These are phyloP conservation scores for Fusarium sarcochroum DNA, from an alignment of 2,329 filamentous ascomycete genomes.

Conservation along the genomic window DNA sequence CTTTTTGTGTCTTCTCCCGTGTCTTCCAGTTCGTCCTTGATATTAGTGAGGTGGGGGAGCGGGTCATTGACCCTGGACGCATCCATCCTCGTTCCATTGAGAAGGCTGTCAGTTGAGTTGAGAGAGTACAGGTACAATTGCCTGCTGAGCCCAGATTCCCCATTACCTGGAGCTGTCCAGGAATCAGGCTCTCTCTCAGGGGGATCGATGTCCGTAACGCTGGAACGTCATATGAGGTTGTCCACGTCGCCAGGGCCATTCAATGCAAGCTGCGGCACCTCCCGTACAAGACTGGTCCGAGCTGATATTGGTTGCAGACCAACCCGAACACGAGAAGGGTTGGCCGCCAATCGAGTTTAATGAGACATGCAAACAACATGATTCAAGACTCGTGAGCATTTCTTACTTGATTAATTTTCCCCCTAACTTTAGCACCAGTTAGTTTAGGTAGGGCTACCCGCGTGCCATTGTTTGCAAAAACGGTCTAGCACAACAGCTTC, in stretches of 20 bases:
- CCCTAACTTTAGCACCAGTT: conserved; percentile 2
- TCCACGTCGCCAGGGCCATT: conserved; percentile 1
- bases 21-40: conserved; percentile 23
- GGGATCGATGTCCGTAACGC: conserved; percentile 1
- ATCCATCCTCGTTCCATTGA: conserved; percentile 6
- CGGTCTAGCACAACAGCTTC: conserved; percentile 20
- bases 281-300: conserved; percentile 30
- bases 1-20: conserved; percentile 27
- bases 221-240: conserved; percentile 24
- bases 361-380: conserved; percentile 33
- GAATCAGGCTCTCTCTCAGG: not conserved
- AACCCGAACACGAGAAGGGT: conserved; percentile 41
- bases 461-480: conserved; percentile 18
- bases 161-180: not conserved
- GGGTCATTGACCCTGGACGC: conserved; percentile 21
- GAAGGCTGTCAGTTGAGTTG: too few relatives aligned
- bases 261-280: conserved; percentile 34
- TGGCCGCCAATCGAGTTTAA: conserved; percentile 36
- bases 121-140: not conserved
- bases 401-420: not conserved
- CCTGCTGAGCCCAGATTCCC: conserved; percentile 8
- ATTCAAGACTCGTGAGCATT: conserved; percentile 32
- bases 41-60: conserved; percentile 38
- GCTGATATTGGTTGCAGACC: conserved; percentile 19
- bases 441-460: conserved; percentile 9